phyloP scores from a whole-genome alignment of 371 early-diverging fungal genomes.

The Encephalitozoon romaleae region DNA sequence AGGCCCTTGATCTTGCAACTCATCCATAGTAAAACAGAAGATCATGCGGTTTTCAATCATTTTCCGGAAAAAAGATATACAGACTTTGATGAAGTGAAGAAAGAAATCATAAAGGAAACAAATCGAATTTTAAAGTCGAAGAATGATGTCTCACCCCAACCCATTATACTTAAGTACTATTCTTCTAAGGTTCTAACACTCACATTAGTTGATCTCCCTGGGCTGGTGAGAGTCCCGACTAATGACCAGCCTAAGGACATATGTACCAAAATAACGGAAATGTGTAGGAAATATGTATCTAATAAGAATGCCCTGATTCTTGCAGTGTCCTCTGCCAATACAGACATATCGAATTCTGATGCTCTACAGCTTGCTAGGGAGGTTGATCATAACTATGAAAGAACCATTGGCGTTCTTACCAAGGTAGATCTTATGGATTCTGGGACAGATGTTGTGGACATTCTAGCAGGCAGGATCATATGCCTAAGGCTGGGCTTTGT shows the following conservation, averaged over 20 bases:
- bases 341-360: constrained; percentile 80
- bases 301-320: constrained; percentile 83
- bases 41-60: constrained; percentile 35
- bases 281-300: constrained; percentile 80
- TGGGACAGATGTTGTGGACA: constrained; percentile 95
- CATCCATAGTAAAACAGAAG: constrained; percentile 52
- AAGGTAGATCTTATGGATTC: constrained; percentile 88
- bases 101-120: constrained; percentile 79
- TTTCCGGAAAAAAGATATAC: constrained; percentile 64
- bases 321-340: constrained; percentile 83
- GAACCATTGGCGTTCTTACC: constrained; percentile 80
- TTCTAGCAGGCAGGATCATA: constrained; percentile 85
- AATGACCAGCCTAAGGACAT: constrained; percentile 78
- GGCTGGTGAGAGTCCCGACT: constrained; percentile 66
- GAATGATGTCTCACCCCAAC: constrained; percentile 64
- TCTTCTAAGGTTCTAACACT: constrained; percentile 74
- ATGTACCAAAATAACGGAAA: constrained; percentile 85
- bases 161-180: constrained; percentile 75
- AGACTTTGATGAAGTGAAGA: constrained; percentile 70
- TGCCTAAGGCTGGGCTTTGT: constrained; percentile 81
- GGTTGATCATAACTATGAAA: constrained; percentile 71
- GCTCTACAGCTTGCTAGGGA: constrained; percentile 77
- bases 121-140: constrained; percentile 71
- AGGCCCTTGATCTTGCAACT: constrained; percentile 80
- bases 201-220: constrained; percentile 82